These are phyloP conservation scores for Coemansia sp. DNA, from an alignment of 192 early-diverging fungal genomes.

Conservation along the genomic window DNA sequence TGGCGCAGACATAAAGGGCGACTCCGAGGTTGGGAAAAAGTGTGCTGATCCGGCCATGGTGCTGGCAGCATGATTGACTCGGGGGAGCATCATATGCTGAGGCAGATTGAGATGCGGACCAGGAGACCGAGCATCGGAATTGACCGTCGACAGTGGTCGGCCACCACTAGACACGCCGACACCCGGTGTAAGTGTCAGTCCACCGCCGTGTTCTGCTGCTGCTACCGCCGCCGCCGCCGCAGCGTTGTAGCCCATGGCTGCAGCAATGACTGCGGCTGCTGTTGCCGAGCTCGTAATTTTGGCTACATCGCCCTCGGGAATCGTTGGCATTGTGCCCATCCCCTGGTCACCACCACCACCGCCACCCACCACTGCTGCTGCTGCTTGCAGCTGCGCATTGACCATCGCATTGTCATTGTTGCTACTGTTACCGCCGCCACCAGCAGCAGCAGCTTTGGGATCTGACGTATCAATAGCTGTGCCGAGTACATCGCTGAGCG, in stretches of 20 bases:
- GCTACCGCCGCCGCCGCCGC: too few relatives aligned
- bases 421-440: conserved; percentile 1
- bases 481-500: conserved; percentile 18
- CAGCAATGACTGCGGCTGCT: conserved; percentile 3
- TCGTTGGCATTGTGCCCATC: conserved; percentile 19
- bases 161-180: too few relatives aligned
- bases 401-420: not conserved
- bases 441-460: not conserved
- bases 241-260: conserved; percentile 5
- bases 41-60: not conserved
- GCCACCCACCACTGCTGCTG: not conserved
- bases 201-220: not conserved
- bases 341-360: not conserved
- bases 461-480: conserved; percentile 6
- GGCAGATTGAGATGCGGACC: not conserved
- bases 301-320: conserved; percentile 17
- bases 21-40: not conserved
- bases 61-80: too few relatives aligned
- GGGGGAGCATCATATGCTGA: conserved; percentile 1
- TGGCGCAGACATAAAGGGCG: conserved; percentile 42
- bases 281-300: not conserved
- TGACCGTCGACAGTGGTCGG: too few relatives aligned
- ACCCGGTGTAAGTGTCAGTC: too few relatives aligned
- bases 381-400: conserved; percentile 4
- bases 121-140: not conserved